Conservation (phyloP, 2,329 filamentous ascomycete genomes). For the Fusarium bactridioides region DNA sequence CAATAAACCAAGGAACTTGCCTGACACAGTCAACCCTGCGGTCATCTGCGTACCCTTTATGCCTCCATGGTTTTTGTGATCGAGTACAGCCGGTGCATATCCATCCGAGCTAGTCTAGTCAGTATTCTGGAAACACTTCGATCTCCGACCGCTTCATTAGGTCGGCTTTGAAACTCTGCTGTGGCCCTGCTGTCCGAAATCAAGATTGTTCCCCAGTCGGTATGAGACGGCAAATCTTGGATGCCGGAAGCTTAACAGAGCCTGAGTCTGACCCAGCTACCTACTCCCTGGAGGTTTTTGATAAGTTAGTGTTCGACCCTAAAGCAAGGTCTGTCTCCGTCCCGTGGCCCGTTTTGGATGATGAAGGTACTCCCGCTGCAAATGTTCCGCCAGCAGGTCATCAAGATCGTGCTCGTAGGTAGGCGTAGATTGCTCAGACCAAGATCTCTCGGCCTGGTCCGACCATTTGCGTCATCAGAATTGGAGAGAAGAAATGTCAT, state of each 20-base stretch:
- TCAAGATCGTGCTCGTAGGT: background rate
- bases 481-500: background rate
- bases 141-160: constrained; percentile 1
- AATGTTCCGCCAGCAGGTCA: background rate
- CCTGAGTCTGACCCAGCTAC: background rate
- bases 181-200: constrained; percentile 3
- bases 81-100: background rate
- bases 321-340: background rate
- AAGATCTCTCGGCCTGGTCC: background rate
- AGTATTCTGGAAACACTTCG: constrained; percentile 15
- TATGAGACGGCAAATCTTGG: constrained; percentile 2
- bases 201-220: background rate
- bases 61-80: background rate
- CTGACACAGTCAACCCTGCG: constrained; percentile 15
- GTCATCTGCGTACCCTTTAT: constrained; percentile 9
- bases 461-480: constrained; percentile 9
- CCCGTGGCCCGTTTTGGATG: background rate
- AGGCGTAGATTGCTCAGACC: background rate
- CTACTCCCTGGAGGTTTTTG: background rate
- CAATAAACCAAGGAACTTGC: constrained; percentile 30
- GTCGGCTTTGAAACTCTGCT: constrained; percentile 10
- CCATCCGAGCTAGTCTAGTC: background rate
- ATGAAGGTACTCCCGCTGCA: background rate
- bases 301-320: background rate
- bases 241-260: background rate